Conservation (phyloP, 192 early-diverging fungal genomes). For the Coemansia sp. region DNA sequence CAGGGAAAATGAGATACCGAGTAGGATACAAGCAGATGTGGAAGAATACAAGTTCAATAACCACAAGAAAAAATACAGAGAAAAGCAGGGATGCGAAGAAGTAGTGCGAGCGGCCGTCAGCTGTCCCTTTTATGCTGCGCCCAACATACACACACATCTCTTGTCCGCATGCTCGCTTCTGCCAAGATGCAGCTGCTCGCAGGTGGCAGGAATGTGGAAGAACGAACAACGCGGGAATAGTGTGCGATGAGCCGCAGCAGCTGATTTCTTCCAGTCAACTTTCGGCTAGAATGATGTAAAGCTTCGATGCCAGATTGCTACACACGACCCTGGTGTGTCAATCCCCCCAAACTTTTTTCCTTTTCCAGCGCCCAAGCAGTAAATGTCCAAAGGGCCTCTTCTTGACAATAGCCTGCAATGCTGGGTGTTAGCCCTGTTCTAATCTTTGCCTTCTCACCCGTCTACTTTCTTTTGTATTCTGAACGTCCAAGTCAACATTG, state of each 20-base stretch:
- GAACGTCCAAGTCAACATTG: neutral
- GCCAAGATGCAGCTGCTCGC: neutral
- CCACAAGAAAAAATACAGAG: conserved; percentile 1
- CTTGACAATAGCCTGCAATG: too few relatives aligned
- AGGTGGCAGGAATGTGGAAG: neutral
- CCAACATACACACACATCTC: neutral
- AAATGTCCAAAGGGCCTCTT: too few relatives aligned
- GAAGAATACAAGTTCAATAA: neutral
- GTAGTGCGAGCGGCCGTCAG: neutral
- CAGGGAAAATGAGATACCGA: neutral
- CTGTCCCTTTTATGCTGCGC: neutral
- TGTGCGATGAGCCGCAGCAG: neutral
- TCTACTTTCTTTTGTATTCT: neutral
- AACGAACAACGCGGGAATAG: neutral
- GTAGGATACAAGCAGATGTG: neutral
- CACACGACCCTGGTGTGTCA: neutral
- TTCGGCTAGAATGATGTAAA: neutral
- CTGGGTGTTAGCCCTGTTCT: too few relatives aligned
- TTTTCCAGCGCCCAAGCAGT: neutral
- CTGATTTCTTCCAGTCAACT: neutral
- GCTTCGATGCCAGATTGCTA: neutral
- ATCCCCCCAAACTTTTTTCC: neutral
- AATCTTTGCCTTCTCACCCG: too few relatives aligned
- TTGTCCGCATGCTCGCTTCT: neutral
- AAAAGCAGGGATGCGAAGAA: conserved; percentile 4